Evolutionary conservation across 2,329 filamentous ascomycete genomes (phyloP).

Genomic region (Decorospora gaudefroyi): DNA sequence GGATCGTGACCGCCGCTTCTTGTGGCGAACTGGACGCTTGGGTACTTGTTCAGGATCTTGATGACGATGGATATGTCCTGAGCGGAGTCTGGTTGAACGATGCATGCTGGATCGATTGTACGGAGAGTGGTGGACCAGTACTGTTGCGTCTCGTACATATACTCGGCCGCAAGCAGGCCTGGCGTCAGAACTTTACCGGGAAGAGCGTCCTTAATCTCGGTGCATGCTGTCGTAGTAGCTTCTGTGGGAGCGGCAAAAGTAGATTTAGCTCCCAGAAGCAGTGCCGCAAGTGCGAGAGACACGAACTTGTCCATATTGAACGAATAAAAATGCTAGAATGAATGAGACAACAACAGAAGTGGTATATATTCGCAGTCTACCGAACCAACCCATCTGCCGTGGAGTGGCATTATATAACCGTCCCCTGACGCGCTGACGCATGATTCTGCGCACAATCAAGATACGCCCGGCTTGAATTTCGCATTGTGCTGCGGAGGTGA

Average conservation of each 20-base stretch:
- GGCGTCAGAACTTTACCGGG: constrained; percentile 25
- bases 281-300: constrained; percentile 4
- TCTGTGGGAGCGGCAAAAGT: constrained; percentile 19
- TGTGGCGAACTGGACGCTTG: constrained; percentile 30
- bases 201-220: constrained; percentile 24
- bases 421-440: no score
- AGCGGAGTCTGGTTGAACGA: constrained; percentile 30
- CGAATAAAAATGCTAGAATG: background rate
- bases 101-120: constrained; percentile 30
- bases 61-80: constrained; percentile 32
- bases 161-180: constrained; percentile 24
- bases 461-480: background rate
- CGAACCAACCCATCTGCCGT: no score
- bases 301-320: constrained; percentile 10
- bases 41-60: constrained; percentile 31
- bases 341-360: no score
- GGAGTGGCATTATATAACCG: no score
- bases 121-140: constrained; percentile 30
- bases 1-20: constrained; percentile 47
- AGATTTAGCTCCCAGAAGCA: constrained; percentile 14
- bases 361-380: no score
- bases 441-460: no score
- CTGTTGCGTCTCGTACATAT: constrained; percentile 25
- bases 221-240: constrained; percentile 24
- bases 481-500: background rate